Evolutionary conservation across 2,329 filamentous ascomycete genomes (phyloP), one percentile per base, ranked within the genome.

Genomic region (Aspergillus sergii): DNA sequence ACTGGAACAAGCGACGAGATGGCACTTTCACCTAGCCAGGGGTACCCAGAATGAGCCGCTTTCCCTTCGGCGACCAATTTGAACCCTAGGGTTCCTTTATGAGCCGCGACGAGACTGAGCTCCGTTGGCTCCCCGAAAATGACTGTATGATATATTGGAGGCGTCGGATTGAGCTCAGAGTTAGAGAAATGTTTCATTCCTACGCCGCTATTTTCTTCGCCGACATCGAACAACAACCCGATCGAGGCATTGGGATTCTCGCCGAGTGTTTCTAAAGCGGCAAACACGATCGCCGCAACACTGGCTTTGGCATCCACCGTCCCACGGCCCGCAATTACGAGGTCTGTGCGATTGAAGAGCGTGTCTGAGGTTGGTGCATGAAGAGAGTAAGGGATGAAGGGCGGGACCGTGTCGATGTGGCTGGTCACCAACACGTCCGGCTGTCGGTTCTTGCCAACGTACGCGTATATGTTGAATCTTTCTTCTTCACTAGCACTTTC

Each of bases 121-220:
- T 96, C 93, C 0, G 95, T 99, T 0, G 95, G 94, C 76, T 99
- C 95, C 46, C 95, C 94, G 73, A 97, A 98, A 71, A 95, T 91
- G 70, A 92, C 89, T 3, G 92, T 87, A 36, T 89, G 84, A 81
- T 88, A 89, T 21, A 67, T 69, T 14, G 62, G 80, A 72, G 46
- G 76, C 68, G 34, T 83, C 4, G 74, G 58, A 65, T 58, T 80
- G 70, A 88, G 83, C 76, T 84, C 71, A 61, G 82, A 82, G 7
- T 75, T 60, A 14, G 80, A 81, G 69, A 82, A 82, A 57, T 76
- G 72, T 57, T 76, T 77, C 94, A 98, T 98, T 8, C 94, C 94
- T 65, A 91, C 89, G 11, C 94, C 95, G 5, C 82, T 83, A 2
- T 84, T 85, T 76, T 98, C 94, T 76, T 99, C 94, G 63, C 92